phyloP scores from a whole-genome alignment of 1,284 basidiomycete species.

The Ganoderma boninense region DNA sequence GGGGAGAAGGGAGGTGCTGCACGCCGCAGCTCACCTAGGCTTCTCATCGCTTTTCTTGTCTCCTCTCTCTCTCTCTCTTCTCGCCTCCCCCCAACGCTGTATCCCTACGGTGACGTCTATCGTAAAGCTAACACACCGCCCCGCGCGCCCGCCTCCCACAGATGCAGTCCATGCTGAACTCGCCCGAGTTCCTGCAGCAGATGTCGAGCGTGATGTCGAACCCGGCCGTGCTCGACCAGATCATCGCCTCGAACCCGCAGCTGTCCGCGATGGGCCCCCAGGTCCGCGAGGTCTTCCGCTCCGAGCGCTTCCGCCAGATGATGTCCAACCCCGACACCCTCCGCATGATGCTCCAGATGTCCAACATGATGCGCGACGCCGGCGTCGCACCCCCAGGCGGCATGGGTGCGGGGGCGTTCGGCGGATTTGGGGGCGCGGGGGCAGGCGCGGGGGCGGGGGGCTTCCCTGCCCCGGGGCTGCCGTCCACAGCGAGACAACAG shows the following conservation, averaged over 20 bases:
- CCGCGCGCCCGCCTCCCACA: constrained; percentile 40
- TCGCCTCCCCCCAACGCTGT: too few species aligned
- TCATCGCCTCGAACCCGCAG: constrained; percentile 85
- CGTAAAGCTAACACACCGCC: background rate
- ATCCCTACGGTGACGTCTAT: background rate
- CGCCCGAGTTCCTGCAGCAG: constrained; percentile 50
- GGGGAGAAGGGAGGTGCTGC: background rate
- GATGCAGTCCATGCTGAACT: constrained; percentile 87
- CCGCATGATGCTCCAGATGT: constrained; percentile 86
- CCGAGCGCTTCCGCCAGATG: constrained; percentile 84
- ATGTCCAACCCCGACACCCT: constrained; percentile 86
- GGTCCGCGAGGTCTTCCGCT: constrained; percentile 82
- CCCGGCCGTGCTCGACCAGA: constrained; percentile 75
- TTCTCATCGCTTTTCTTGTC: too few species aligned
- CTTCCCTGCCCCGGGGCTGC: constrained; percentile 70
- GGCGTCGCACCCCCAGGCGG: constrained; percentile 40
- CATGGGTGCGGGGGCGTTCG: constrained; percentile 30
- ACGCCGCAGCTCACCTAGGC: too few species aligned
- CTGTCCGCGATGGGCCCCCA: constrained; percentile 82
- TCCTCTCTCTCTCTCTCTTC: too few species aligned
- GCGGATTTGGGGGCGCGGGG: constrained; percentile 26
- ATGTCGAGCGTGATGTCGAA: constrained; percentile 41
- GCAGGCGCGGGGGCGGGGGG: constrained; percentile 29
- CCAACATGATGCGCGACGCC: constrained; percentile 59
- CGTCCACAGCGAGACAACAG: constrained; percentile 41